phyloP scores from a whole-genome alignment of 352 stramenopile genomes.

The Pythium biforme region DNA sequence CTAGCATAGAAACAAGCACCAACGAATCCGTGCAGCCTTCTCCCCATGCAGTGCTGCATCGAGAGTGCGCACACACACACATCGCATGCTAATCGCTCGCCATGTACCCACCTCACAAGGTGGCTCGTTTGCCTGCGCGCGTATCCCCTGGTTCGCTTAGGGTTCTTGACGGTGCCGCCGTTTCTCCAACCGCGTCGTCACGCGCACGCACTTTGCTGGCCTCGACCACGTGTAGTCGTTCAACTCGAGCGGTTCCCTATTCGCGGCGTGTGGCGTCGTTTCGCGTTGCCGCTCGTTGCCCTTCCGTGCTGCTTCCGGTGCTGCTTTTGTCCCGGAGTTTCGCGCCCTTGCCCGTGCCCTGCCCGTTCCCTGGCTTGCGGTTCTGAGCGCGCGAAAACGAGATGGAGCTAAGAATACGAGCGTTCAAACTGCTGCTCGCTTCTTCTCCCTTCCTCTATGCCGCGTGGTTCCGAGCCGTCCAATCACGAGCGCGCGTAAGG shows the following conservation, averaged over 20 bases:
- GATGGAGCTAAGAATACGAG: conserved; percentile 5
- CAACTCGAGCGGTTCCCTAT: conserved; percentile 1
- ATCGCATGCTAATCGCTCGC: too few relatives aligned
- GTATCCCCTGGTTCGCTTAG: too few relatives aligned
- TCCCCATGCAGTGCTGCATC: too few relatives aligned
- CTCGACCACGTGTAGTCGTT: not conserved
- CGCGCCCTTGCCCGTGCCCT: not conserved
- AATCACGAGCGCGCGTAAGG: conserved; percentile 1
- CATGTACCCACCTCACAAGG: too few relatives aligned
- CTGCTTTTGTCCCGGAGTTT: not conserved
- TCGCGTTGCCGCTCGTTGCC: too few relatives aligned
- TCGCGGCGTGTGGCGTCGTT: not conserved
- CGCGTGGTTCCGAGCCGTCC: not conserved
- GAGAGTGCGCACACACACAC: too few relatives aligned
- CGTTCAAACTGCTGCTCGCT: not conserved
- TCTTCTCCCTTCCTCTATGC: not conserved
- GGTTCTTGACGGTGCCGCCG: too few relatives aligned
- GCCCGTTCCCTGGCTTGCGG: conserved; percentile 1
- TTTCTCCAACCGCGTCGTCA: too few relatives aligned
- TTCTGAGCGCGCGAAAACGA: conserved; percentile 13
- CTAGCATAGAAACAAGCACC: too few relatives aligned
- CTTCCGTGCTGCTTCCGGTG: not conserved
- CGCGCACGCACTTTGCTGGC: too few relatives aligned
- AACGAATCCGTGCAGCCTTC: too few relatives aligned
- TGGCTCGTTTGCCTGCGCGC: too few relatives aligned